Conservation (phyloP, 2,329 filamentous ascomycete species). For the Tolypocladium nubicola region DNA sequence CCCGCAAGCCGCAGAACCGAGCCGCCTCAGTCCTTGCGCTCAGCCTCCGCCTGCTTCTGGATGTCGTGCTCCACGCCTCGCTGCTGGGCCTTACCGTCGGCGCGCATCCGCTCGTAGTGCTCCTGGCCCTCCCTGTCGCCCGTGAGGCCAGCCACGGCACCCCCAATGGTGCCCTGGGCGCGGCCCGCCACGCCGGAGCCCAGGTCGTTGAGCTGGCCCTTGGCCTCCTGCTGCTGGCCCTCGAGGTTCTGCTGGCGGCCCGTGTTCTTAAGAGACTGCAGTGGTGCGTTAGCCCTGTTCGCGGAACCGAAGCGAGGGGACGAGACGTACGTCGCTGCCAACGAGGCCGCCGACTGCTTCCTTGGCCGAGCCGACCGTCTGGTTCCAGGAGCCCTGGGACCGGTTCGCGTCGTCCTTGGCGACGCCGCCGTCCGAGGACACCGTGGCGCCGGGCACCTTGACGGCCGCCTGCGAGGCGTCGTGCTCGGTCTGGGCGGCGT, state of each 20-base stretch:
- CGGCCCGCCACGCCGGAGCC: slow-evolving; percentile 54
- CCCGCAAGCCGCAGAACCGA: background rate
- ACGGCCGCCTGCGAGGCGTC: slow-evolving; percentile 64
- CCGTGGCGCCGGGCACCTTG: slow-evolving; percentile 62
- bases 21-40: slow-evolving; percentile 2
- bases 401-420: slow-evolving; percentile 65
- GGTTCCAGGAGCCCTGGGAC: slow-evolving; percentile 66
- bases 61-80: slow-evolving; percentile 75
- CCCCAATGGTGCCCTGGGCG: slow-evolving; percentile 61
- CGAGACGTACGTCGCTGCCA: slow-evolving; percentile 52
- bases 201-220: slow-evolving; percentile 69
- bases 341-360: slow-evolving; percentile 66
- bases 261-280: slow-evolving; percentile 54
- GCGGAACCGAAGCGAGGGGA: background rate
- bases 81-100: slow-evolving; percentile 74
- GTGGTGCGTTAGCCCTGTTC: slow-evolving; percentile 1
- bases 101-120: slow-evolving; percentile 60
- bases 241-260: slow-evolving; percentile 70
- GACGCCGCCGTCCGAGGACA: slow-evolving; percentile 59
- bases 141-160: slow-evolving; percentile 59
- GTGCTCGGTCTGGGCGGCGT: slow-evolving; percentile 55
- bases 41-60: slow-evolving; percentile 56
- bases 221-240: slow-evolving; percentile 72
- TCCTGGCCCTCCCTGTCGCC: slow-evolving; percentile 57
- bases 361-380: slow-evolving; percentile 80